Evolutionary conservation across 768 basidiomycete genomes (phyloP).

Genomic region (Austroboletus festivus): DNA sequence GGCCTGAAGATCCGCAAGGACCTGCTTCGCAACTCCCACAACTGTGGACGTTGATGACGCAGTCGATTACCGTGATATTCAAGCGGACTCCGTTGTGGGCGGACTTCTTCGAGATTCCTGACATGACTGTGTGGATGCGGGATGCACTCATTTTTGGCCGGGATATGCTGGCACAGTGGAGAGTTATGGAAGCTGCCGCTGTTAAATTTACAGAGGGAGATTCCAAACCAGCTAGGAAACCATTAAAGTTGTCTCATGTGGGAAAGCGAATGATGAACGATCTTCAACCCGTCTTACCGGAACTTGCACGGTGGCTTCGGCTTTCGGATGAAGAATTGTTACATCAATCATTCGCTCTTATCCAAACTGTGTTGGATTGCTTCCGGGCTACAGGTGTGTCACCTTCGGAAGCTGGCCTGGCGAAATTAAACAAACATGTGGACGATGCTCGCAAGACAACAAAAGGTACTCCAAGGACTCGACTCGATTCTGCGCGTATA

Average conservation of each 20-base stretch:
- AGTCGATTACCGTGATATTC: constrained; percentile 80
- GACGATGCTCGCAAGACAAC: constrained; percentile 55
- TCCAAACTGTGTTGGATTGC: constrained; percentile 74
- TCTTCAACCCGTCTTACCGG: constrained; percentile 74
- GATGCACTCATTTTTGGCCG: constrained; percentile 93
- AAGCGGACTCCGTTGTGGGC: constrained; percentile 83
- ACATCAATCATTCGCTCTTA: constrained; percentile 81
- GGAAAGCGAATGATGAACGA: constrained; percentile 75
- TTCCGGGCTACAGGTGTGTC: constrained; percentile 61
- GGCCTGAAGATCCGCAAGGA: constrained; percentile 39
- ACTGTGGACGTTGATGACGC: constrained; percentile 83
- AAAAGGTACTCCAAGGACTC: constrained; percentile 45
- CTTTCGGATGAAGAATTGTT: constrained; percentile 90
- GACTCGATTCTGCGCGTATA: constrained; percentile 53
- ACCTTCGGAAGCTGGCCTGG: constrained; percentile 55
- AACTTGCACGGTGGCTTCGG: constrained; percentile 84
- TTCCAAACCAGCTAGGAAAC: constrained; percentile 26
- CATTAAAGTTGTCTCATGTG: constrained; percentile 50
- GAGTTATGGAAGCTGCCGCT: constrained; percentile 69
- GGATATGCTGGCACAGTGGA: constrained; percentile 79
- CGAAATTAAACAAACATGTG: constrained; percentile 65
- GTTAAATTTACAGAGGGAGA: constrained; percentile 22
- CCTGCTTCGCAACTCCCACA: constrained; percentile 55
- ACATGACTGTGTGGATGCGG: constrained; percentile 97
- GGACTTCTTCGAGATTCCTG: constrained; percentile 67